A percentile compares a stretch with the other conserved stretches of the same genome.
Evolutionary conservation across 352 stramenopile species (phyloP).

Genomic region (Elongisporangium undulatum): DNA sequence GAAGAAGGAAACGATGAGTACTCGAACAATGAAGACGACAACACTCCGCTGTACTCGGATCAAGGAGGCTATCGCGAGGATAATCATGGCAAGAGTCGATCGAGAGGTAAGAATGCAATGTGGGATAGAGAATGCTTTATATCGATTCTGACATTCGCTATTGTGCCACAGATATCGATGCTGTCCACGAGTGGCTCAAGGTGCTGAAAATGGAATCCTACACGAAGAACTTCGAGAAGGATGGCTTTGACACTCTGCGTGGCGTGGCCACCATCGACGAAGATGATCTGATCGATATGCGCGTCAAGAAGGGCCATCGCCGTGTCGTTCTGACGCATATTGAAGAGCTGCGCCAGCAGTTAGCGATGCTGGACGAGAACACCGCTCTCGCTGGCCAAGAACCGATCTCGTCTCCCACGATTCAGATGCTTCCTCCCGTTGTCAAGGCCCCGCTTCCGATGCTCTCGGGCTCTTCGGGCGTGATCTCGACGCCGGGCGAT

Average conservation of each 20-base stretch:
- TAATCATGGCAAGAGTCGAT: constrained; percentile 41
- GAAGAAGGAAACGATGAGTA: constrained; percentile 89
- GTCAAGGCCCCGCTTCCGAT: constrained; percentile 29
- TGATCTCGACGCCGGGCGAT: not conserved
- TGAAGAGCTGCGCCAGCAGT: constrained; percentile 70
- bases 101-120: constrained; percentile 38
- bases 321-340: constrained; percentile 84
- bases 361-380: constrained; percentile 62
- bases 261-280: constrained; percentile 85
- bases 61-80: constrained; percentile 8
- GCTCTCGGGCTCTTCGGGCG: not conserved
- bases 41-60: constrained; percentile 6
- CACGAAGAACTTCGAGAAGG: constrained; percentile 83
- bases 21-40: constrained; percentile 60
- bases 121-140: not conserved
- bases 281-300: constrained; percentile 85
- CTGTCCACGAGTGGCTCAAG: constrained; percentile 82
- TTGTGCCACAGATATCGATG: constrained; percentile 57
- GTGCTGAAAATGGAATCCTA: constrained; percentile 87
- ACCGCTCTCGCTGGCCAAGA: constrained; percentile 48
- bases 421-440: constrained; percentile 65
- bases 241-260: constrained; percentile 84
- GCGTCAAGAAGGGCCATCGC: constrained; percentile 86
- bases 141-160: not conserved
- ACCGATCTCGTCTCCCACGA: constrained; percentile 64